A percentile compares a stretch with the other conserved stretches of the same genome.
phyloP scores from a whole-genome alignment of 108 stramenopile species.

The Discostella stelligeroides region DNA sequence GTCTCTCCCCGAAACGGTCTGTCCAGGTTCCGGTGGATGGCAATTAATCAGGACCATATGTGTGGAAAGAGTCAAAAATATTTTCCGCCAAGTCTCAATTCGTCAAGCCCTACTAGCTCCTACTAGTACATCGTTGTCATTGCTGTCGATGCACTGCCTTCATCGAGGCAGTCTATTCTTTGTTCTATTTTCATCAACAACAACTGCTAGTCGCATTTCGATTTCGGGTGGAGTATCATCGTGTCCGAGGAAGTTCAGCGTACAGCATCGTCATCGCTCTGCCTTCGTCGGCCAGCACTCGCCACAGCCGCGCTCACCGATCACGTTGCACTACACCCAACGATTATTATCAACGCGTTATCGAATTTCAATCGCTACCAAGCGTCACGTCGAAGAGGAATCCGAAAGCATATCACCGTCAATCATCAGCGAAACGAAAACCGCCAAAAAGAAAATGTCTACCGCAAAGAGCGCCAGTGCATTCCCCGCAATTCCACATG shows the following conservation, averaged over 20 bases:
- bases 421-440: background rate
- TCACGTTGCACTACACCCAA: background rate
- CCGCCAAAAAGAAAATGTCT: slow-evolving; percentile 13
- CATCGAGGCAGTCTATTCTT: background rate
- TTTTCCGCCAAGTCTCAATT: no score
- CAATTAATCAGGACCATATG: no score
- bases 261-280: background rate
- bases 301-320: background rate
- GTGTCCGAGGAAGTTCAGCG: background rate
- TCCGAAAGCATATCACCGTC: background rate
- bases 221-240: background rate
- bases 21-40: no score
- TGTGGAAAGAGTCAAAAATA: no score
- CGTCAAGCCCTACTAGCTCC: no score
- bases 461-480: background rate
- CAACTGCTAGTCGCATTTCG: background rate
- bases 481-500: slow-evolving; percentile 21
- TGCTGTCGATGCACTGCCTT: background rate
- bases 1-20: no score
- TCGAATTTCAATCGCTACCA: background rate
- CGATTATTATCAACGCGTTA: background rate
- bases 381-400: background rate
- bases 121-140: background rate
- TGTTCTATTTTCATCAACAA: background rate
- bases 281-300: background rate